These are phyloP conservation scores for Fusarium sp. DNA, from an alignment of 2,329 filamentous ascomycete species.

Conservation along the genomic window DNA sequence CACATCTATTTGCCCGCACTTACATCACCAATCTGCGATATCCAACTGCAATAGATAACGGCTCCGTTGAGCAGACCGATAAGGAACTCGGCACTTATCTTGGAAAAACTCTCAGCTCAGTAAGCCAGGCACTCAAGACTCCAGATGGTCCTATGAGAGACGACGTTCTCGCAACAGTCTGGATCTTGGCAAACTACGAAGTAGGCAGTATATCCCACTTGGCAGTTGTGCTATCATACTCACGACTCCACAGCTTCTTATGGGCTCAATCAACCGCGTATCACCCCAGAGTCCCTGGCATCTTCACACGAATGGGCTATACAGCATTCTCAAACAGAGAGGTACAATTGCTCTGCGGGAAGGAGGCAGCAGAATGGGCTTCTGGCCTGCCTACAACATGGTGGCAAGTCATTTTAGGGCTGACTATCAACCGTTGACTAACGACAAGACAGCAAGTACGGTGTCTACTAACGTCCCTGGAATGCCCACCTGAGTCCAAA, in stretches of 20 bases:
- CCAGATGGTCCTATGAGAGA: slow-evolving; percentile 47
- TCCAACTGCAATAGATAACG: slow-evolving; percentile 46
- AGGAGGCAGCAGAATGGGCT: slow-evolving; percentile 45
- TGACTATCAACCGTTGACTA: not conserved
- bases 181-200: slow-evolving; percentile 56
- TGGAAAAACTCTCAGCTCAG: slow-evolving; percentile 51
- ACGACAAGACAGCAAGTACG: slow-evolving; percentile 52
- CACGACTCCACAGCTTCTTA: slow-evolving; percentile 47
- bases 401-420: slow-evolving; percentile 46
- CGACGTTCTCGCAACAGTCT: slow-evolving; percentile 54
- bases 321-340: slow-evolving; percentile 52
- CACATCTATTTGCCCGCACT: slow-evolving; percentile 55
- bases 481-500: slow-evolving; percentile 51
- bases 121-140: slow-evolving; percentile 52
- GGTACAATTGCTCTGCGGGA: slow-evolving; percentile 45
- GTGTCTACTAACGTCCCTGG: slow-evolving; percentile 47
- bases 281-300: slow-evolving; percentile 51
- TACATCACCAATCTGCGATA: slow-evolving; percentile 53
- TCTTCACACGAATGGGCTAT: slow-evolving; percentile 51
- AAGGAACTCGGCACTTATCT: slow-evolving; percentile 51
- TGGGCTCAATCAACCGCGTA: slow-evolving; percentile 50
- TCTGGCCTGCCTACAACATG: slow-evolving; percentile 55
- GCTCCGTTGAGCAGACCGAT: slow-evolving; percentile 43
- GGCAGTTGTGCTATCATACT: not conserved
- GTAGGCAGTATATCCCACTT: slow-evolving; percentile 30